Base-by-base conservation (phyloP, 306 rosid genomes). In the Amphicarpaea edgeworthii region DNA sequence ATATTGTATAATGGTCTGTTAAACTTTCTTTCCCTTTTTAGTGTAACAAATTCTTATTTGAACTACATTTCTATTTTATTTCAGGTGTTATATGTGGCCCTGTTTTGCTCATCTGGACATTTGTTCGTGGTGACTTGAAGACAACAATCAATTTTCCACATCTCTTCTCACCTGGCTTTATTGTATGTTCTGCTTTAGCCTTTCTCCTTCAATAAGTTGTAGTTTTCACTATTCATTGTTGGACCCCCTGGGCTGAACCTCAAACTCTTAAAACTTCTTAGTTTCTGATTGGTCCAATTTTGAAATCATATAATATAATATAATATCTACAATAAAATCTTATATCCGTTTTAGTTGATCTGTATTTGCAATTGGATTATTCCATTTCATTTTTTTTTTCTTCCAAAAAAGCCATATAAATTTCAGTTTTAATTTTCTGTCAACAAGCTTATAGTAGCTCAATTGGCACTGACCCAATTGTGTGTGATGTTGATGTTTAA, bases 81-180 rank as follows among this genome's bases (percentile, higher is more conserved):
- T 24, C 74, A 95, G 98, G 98, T 78, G 20, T 95, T 55, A 16
- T 90, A 37, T 94, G 98, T 54, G 91, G 92, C 57, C 98, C 98
- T 2, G 59, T 80, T 81, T 84, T 94, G 79, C 86, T 94, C 74
- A 34, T 89, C 24, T 90, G 92, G 98, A 92, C 97, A 34, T 86
- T 81, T 24, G 64, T 92, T 80, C 77, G 83, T 65, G 99, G 97
- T 74, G 97, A 95, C 86, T 81, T 89, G 90, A 88, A 83, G 90
- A 83, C 17, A 71, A 77, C 94, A 53, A 34, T 95, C 26, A 68
- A 79, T 73, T 95, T 90, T 82, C 96, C 92, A 66, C 70, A 84
- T 77, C 85, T 95, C 64, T 68, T 90, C 68, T 87, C 97, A 3
- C 97, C 97, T 74, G 97, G 99, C 66, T 95, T 95, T 83, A 19